Percentiles rank a stretch among this genome's conserved stretches.
These are phyloP conservation scores for Penicillium parvum DNA, from an alignment of 495 filamentous ascomycete genomes.

Conservation along the genomic window DNA sequence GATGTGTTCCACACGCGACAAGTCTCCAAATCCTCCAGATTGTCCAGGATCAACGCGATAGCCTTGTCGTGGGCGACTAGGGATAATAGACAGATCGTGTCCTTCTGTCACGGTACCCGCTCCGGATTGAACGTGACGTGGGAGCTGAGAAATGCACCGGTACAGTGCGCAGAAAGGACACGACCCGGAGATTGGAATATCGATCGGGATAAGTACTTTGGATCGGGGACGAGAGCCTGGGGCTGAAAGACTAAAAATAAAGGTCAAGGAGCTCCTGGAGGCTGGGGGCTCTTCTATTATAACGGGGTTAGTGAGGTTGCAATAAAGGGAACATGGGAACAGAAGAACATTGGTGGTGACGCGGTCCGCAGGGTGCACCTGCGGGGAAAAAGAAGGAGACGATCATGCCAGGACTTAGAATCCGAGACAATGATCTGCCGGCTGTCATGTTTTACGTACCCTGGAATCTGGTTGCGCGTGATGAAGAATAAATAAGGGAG, in stretches of 20 bases:
- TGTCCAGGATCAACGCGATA: too few relatives aligned
- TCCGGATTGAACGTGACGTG: constrained; percentile 17
- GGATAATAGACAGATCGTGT: constrained; percentile 2
- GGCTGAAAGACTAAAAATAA: constrained; percentile 8
- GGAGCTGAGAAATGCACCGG: constrained; percentile 16
- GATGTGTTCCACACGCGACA: background rate
- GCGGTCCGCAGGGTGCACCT: constrained; percentile 27
- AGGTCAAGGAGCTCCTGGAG: background rate
- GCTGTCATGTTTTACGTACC: constrained; percentile 19
- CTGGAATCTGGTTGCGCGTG: constrained; percentile 13
- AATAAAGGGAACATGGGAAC: constrained; percentile 11
- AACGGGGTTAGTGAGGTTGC: constrained; percentile 19
- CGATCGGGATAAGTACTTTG: constrained; percentile 4
- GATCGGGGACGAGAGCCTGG: background rate
- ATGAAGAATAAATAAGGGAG: constrained; percentile 2
- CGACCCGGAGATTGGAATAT: too few relatives aligned
- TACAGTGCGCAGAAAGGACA: constrained; percentile 13
- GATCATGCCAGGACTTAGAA: constrained; percentile 26
- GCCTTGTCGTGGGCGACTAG: background rate
- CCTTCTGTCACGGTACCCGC: constrained; percentile 14
- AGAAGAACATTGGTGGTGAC: constrained; percentile 34
- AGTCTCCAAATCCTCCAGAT: too few relatives aligned
- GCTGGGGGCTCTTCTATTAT: too few relatives aligned
- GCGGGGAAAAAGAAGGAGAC: constrained; percentile 18
- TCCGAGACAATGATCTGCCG: constrained; percentile 9